These are phyloP conservation scores for Silene latifolia DNA, from an alignment of 148 eudicot genomes.

Conservation along the genomic window DNA sequence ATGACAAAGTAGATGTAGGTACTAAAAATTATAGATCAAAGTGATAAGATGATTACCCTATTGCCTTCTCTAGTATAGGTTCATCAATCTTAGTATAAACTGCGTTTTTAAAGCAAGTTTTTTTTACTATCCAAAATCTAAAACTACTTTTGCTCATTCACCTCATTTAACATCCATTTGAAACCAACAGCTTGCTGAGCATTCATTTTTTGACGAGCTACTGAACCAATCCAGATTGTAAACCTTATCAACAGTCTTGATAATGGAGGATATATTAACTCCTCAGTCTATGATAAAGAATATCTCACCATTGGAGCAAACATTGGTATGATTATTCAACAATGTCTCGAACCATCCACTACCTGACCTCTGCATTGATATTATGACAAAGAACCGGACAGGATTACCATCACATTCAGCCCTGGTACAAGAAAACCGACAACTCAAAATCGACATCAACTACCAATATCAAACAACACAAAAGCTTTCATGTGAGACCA, in stretches of 20 bases:
- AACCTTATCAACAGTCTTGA: slow-evolving; percentile 64
- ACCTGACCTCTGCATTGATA: slow-evolving; percentile 94
- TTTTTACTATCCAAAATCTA: neutral
- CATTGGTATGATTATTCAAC: slow-evolving; percentile 80
- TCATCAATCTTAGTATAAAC: too few species aligned
- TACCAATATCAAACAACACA: neutral
- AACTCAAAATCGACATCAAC: neutral
- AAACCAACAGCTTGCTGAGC: slow-evolving; percentile 95
- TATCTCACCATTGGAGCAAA: slow-evolving; percentile 95
- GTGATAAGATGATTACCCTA: too few species aligned
- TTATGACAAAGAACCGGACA: slow-evolving; percentile 69
- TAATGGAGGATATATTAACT: slow-evolving; percentile 56
- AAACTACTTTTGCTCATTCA: slow-evolving; percentile 18
- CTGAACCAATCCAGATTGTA: slow-evolving; percentile 84
- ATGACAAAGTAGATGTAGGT: too few species aligned
- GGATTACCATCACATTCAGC: slow-evolving; percentile 80
- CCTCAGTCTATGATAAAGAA: slow-evolving; percentile 61
- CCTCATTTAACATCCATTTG: slow-evolving; percentile 99
- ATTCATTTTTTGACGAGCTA: slow-evolving; percentile 91
- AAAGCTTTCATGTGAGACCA: neutral
- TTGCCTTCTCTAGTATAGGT: too few species aligned
- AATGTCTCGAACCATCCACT: slow-evolving; percentile 98
- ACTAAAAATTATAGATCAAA: too few species aligned
- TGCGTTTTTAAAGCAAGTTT: too few species aligned
- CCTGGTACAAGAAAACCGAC: slow-evolving; percentile 35